Conservation (phyloP, 352 stramenopile genomes). For the Globisporangium parvum region DNA sequence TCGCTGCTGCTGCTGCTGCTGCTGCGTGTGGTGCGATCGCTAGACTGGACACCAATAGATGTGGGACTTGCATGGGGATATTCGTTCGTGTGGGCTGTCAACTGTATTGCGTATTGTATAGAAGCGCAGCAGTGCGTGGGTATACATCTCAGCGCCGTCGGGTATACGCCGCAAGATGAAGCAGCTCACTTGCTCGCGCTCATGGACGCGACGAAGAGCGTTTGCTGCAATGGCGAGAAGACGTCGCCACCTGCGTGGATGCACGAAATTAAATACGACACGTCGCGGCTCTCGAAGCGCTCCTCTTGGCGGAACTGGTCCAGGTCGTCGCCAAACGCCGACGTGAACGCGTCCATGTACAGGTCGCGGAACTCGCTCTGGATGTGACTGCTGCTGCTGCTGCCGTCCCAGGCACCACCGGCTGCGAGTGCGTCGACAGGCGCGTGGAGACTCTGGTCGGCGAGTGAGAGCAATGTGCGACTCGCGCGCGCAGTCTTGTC, state of each 20-base stretch:
- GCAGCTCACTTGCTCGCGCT: slow-evolving; percentile 9
- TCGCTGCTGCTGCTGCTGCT: too few species aligned
- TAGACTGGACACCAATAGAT: too few species aligned
- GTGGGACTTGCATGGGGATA: too few species aligned
- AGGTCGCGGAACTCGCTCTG: slow-evolving; percentile 63
- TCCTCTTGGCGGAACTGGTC: slow-evolving; percentile 84
- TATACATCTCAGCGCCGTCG: too few species aligned
- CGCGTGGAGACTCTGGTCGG: slow-evolving; percentile 37
- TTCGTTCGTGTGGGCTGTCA: too few species aligned
- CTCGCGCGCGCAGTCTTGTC: slow-evolving; percentile 50
- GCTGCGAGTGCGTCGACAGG: slow-evolving; percentile 17
- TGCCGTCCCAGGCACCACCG: slow-evolving; percentile 3
- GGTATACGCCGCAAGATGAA: too few species aligned
- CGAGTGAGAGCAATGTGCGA: slow-evolving; percentile 37
- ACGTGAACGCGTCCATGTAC: slow-evolving; percentile 85
- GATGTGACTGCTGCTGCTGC: slow-evolving; percentile 14
- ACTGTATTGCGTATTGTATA: too few species aligned
- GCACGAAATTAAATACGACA: slow-evolving; percentile 87
- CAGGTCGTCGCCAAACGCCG: slow-evolving; percentile 77
- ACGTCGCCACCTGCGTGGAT: slow-evolving; percentile 77
- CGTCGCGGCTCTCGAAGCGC: slow-evolving; percentile 81
- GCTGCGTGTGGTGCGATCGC: too few species aligned
- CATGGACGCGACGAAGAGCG: slow-evolving; percentile 71
- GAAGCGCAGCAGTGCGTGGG: too few species aligned
- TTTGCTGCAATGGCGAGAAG: slow-evolving; percentile 78